phyloP scores from a whole-genome alignment of 2,329 filamentous ascomycete species.

The Colletotrichum sp. region DNA sequence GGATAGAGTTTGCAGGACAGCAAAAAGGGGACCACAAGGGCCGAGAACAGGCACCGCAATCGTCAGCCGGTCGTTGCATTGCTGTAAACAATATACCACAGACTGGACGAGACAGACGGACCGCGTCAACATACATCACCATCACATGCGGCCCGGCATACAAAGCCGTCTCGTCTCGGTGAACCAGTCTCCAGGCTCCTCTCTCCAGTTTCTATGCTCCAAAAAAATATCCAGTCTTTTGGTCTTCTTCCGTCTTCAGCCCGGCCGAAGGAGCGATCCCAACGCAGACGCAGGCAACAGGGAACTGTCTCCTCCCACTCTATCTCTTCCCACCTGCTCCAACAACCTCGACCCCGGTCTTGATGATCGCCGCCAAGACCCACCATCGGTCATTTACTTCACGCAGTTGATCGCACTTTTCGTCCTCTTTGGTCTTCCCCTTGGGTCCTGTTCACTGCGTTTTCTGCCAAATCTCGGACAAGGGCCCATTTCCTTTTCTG shows the following conservation, averaged over 20 bases:
- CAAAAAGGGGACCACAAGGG: neutral
- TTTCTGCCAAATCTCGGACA: neutral
- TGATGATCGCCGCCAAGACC: constrained; percentile 23
- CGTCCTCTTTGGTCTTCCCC: constrained; percentile 7
- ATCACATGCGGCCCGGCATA: neutral
- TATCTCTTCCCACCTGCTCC: neutral
- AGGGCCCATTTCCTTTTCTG: constrained; percentile 2
- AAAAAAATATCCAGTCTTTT: neutral
- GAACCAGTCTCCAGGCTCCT: neutral
- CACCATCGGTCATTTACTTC: constrained; percentile 22
- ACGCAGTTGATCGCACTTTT: constrained; percentile 18
- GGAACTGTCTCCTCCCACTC: neutral
- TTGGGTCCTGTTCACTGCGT: constrained; percentile 1
- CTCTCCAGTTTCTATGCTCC: neutral
- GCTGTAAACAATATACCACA: constrained; percentile 14
- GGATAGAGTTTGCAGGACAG: constrained; percentile 2
- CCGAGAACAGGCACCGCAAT: neutral
- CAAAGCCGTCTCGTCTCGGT: neutral
- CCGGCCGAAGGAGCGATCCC: neutral
- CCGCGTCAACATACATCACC: neutral
- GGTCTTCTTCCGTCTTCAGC: neutral
- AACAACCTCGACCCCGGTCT: constrained; percentile 11
- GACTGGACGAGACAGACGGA: constrained; percentile 4
- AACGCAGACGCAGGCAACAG: neutral
- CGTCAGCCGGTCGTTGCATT: neutral